A percentile compares a stretch with the other conserved stretches of the same genome.
phyloP scores from a whole-genome alignment of 163 green algal species.

The Chloromonas sp. region DNA sequence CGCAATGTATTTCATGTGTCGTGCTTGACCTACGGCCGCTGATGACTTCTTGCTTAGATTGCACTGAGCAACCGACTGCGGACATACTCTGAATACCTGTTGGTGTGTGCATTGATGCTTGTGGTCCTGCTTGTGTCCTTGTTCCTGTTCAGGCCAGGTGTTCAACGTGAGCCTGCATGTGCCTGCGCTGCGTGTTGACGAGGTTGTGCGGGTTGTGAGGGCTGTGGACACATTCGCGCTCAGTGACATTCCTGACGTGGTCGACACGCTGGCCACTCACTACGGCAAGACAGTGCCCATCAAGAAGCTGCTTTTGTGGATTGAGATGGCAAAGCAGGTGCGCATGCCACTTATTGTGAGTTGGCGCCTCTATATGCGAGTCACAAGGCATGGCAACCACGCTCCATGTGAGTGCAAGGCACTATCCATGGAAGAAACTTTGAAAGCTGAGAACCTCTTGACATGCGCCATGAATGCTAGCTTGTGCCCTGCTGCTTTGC shows the following conservation, averaged over 20 bases:
- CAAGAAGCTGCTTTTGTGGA: slow-evolving; percentile 91
- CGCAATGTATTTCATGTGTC: no score
- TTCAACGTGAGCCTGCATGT: slow-evolving; percentile 82
- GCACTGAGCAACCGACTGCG: no score
- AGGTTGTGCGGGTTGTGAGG: slow-evolving; percentile 64
- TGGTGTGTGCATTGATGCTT: no score
- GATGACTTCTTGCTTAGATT: no score
- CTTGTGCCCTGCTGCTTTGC: no score
- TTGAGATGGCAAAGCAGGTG: slow-evolving; percentile 85
- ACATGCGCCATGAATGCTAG: neutral
- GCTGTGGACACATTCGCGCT: slow-evolving; percentile 54
- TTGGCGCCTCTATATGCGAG: neutral
- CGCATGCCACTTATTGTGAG: neutral
- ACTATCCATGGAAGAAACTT: neutral
- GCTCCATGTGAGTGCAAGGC: neutral
- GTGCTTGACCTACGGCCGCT: neutral
- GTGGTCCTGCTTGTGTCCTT: no score
- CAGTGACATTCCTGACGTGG: slow-evolving; percentile 33
- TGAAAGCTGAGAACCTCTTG: neutral
- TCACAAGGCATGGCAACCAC: neutral
- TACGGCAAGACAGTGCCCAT: slow-evolving; percentile 65
- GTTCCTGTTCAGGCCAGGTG: slow-evolving; percentile 19
- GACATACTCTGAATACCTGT: no score
- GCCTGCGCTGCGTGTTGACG: slow-evolving; percentile 53
- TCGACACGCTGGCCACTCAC: slow-evolving; percentile 33